phyloP scores from a whole-genome alignment of 2,329 filamentous ascomycete genomes.

The Hypoxylon sp. region DNA sequence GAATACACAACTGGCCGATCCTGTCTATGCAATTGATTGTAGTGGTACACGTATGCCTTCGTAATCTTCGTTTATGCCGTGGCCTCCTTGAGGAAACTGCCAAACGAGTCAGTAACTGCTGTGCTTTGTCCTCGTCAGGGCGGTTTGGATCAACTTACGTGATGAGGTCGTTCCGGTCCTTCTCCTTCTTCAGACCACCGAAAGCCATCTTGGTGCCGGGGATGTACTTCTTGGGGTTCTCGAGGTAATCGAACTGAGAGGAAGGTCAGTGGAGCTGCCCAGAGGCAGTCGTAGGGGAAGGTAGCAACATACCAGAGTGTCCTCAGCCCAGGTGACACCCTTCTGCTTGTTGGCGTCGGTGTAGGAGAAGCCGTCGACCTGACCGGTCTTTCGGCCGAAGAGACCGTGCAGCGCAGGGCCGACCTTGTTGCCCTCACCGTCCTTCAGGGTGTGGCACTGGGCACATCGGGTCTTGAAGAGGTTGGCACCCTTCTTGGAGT shows the following conservation, averaged over 20 bases:
- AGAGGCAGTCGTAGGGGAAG: background rate
- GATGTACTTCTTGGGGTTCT: slow-evolving; percentile 99
- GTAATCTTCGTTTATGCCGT: slow-evolving; percentile 66
- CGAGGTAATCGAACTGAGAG: slow-evolving; percentile 89
- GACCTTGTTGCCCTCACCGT: slow-evolving; percentile 94
- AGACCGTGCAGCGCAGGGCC: slow-evolving; percentile 96
- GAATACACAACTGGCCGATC: slow-evolving; percentile 45
- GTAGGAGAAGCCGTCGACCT: slow-evolving; percentile 93
- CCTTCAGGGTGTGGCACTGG: slow-evolving; percentile 97
- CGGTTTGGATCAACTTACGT: slow-evolving; percentile 71
- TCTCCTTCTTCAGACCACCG: slow-evolving; percentile 99
- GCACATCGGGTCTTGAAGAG: slow-evolving; percentile 99
- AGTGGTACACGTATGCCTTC: slow-evolving; percentile 48
- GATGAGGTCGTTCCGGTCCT: slow-evolving; percentile 99
- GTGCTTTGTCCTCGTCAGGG: background rate
- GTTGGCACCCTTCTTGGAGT: slow-evolving; percentile 94
- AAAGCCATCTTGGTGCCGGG: slow-evolving; percentile 99
- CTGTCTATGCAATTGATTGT: slow-evolving; percentile 46
- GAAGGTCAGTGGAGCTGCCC: slow-evolving; percentile 28
- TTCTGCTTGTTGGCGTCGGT: slow-evolving; percentile 99
- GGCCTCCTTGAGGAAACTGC: slow-evolving; percentile 72
- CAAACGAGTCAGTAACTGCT: slow-evolving; percentile 4
- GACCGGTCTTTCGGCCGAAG: slow-evolving; percentile 94
- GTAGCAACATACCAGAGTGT: slow-evolving; percentile 73
- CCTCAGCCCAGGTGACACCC: slow-evolving; percentile 86